A percentile compares a stretch with the other conserved stretches of the same genome.
phyloP scores from a whole-genome alignment of 768 basidiomycete species.

The Tricholomella constricta region DNA sequence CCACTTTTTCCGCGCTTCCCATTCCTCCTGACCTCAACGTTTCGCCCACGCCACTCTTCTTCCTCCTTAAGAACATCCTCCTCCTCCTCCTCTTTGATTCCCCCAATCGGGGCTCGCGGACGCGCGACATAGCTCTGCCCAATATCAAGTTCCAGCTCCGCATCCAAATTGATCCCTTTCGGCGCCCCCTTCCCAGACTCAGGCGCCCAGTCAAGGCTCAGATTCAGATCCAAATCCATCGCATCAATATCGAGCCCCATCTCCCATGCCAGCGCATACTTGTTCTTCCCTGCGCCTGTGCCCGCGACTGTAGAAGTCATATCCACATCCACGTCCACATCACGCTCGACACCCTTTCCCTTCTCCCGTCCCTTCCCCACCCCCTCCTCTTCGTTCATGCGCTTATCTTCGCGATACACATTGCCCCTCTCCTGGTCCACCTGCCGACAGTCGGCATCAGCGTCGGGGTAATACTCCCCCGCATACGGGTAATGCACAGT shows the following conservation, averaged over 20 bases:
- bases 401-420: background rate
- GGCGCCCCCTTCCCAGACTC: background rate
- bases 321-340: constrained; percentile 21
- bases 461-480: background rate
- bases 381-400: background rate
- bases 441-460: background rate
- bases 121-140: constrained; percentile 12
- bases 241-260: constrained; percentile 28
- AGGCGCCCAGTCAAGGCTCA: constrained; percentile 4
- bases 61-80: constrained; percentile 19
- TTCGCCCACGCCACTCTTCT: constrained; percentile 5
- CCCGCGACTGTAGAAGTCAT: background rate
- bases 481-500: constrained; percentile 50
- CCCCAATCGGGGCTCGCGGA: background rate
- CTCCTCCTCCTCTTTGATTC: constrained; percentile 21
- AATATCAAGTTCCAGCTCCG: constrained; percentile 14
- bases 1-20: constrained; percentile 20
- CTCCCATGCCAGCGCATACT: constrained; percentile 15
- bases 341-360: constrained; percentile 1
- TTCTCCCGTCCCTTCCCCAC: constrained; percentile 8
- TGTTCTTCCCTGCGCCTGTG: constrained; percentile 3
- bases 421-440: constrained; percentile 21
- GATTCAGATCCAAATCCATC: constrained; percentile 38
- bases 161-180: constrained; percentile 12
- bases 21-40: constrained; percentile 4